phyloP scores from a whole-genome alignment of 208 protist species.

The Trypanosoma avium region DNA sequence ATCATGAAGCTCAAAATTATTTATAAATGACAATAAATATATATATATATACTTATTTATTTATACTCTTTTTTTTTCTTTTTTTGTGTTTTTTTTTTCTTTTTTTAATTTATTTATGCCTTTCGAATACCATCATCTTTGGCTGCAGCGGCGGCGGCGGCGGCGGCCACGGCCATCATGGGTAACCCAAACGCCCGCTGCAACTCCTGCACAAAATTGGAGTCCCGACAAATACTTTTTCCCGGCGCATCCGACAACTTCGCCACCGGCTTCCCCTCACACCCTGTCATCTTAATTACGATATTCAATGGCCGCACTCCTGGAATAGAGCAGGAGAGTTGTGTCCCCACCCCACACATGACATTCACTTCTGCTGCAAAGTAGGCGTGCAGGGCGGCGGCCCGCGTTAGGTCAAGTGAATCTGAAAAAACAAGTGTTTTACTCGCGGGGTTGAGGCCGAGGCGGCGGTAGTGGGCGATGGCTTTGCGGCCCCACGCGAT shows the following conservation, averaged over 20 bases:
- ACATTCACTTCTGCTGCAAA: conserved; percentile 67
- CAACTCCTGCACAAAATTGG: conserved; percentile 57
- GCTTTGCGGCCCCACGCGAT: conserved; percentile 77
- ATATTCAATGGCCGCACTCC: conserved; percentile 78
- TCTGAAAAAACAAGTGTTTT: conserved; percentile 89
- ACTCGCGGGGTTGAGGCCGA: conserved; percentile 72
- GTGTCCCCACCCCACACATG: conserved; percentile 84
- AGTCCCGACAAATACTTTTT: conserved; percentile 75
- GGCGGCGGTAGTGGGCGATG: conserved; percentile 66
- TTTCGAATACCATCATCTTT: conserved; percentile 2
- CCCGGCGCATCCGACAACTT: conserved; percentile 86
- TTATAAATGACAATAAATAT: neutral
- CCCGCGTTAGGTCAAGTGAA: conserved; percentile 76
- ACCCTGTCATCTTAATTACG: conserved; percentile 91
- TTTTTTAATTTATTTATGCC: neutral
- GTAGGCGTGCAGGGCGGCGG: conserved; percentile 45
- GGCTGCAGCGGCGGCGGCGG: neutral
- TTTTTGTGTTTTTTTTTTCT: neutral
- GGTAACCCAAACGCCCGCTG: conserved; percentile 61
- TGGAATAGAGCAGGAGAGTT: conserved; percentile 83
- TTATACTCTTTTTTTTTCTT: conserved; percentile 2
- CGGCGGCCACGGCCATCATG: conserved; percentile 20
- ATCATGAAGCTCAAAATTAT: no score
- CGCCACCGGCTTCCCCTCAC: conserved; percentile 81
- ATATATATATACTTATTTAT: conserved; percentile 4